Base-by-base conservation (phyloP, 495 filamentous ascomycete species). In the Physcia stellaris region DNA sequence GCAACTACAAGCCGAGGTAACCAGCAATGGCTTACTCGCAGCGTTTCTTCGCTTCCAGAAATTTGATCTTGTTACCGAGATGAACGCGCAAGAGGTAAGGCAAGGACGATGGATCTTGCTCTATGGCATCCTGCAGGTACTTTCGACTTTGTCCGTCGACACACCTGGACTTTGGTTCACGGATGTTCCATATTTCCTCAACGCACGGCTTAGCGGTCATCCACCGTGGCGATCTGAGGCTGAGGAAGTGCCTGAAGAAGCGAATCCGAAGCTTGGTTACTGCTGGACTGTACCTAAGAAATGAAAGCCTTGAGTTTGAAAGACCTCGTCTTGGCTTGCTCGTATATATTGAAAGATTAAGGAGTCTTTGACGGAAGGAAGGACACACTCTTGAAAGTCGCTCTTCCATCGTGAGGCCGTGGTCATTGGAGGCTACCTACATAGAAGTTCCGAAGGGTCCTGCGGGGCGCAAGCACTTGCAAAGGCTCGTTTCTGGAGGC, bases 31-130 rank as follows among this genome's bases (percentile, higher is more conserved):
- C 17, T 60, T 80, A 1, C 68, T 79, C 31, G 73, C 79, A 24
- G 60, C 60, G 17, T 78, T 78, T 42, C 54, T 62, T 33, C 64
- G 62, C 35, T 77, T 75, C 43, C 77, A 81, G 34, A 77, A 77
- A 45, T 38, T 54, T 0, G 67, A 75, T 43, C 42, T 64, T 10
- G 32, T 36, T 17, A 50, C 56, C 13, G 32, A 35, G 13, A 49
- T 67, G 18, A 60, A 71, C 36, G 72, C 70, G 3, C 63, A 59
- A 18, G 62, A 58, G 4, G 73, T 72, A n/a, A 69, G 74, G 1
- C 67, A 67, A 21, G 74, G 73, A 17, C 70, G 79, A 28, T 84
- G 79, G 79, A 59, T 80, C 4, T 53, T 83, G 9, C 64, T 84
- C 23, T 83, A 84, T 52, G 68, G 72, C 19, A 61, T 77, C 10